Conservation (phyloP, 768 basidiomycete genomes). For the Pleurotus ostreatus region DNA sequence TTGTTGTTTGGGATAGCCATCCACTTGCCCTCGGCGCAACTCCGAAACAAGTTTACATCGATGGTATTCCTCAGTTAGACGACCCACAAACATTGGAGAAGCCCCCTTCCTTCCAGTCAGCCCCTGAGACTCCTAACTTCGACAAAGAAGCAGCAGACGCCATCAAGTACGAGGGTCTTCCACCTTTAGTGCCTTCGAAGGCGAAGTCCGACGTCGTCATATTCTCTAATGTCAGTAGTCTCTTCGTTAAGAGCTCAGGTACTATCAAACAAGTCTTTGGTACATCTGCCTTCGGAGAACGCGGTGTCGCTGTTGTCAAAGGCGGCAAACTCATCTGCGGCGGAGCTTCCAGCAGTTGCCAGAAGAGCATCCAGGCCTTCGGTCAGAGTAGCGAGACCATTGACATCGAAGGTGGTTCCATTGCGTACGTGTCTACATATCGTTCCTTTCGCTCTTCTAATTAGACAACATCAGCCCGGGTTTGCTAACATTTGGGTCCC, state of each 20-base stretch:
- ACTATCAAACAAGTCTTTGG: conserved; percentile 28
- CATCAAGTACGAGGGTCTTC: conserved; percentile 59
- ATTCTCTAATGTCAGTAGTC: conserved; percentile 60
- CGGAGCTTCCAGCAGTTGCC: conserved; percentile 28
- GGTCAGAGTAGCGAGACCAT: conserved; percentile 31
- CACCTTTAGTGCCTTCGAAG: conserved; percentile 48
- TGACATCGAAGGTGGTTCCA: conserved; percentile 63
- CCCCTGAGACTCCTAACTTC: conserved; percentile 56
- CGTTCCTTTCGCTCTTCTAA: conserved; percentile 12
- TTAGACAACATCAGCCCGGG: conserved; percentile 42
- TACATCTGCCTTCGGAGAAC: conserved; percentile 13
- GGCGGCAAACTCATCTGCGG: conserved; percentile 54
- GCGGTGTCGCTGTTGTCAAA: conserved; percentile 43
- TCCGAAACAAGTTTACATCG: conserved; percentile 79
- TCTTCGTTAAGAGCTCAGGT: conserved; percentile 35
- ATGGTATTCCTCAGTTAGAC: conserved; percentile 71
- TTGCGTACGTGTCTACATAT: conserved; percentile 46
- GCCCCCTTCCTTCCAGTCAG: conserved; percentile 46
- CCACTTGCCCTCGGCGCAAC: conserved; percentile 76
- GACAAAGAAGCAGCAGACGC: conserved; percentile 51
- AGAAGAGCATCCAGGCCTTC: conserved; percentile 13
- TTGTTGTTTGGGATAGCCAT: conserved; percentile 76
- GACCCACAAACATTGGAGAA: conserved; percentile 46
- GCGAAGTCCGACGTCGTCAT: conserved; percentile 37
- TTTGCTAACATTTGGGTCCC: conserved; percentile 58